Conservation (phyloP, 106 monocot genomes). For the Xerophyta viscosa region DNA sequence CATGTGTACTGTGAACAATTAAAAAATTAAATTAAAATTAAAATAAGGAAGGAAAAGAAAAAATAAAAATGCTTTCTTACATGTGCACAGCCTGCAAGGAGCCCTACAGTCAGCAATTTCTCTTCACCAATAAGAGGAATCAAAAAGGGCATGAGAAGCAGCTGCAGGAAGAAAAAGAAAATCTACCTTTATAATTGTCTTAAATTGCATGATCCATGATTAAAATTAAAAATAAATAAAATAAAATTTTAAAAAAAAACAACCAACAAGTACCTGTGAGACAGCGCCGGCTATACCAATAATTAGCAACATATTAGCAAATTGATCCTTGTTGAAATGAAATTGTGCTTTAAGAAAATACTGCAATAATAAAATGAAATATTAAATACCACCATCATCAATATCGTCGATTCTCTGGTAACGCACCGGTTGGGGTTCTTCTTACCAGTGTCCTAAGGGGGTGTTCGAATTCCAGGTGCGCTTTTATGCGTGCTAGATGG, state of each 20-base stretch:
- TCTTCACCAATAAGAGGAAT: slow-evolving; percentile 54
- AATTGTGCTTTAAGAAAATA: slow-evolving; percentile 83
- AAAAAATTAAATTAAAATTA: neutral
- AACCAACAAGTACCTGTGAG: slow-evolving; percentile 50
- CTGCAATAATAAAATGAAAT: slow-evolving; percentile 38
- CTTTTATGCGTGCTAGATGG: too few relatives aligned
- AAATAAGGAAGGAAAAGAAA: too few relatives aligned
- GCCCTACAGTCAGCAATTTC: slow-evolving; percentile 58
- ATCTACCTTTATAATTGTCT: neutral
- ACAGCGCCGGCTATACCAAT: slow-evolving; percentile 59
- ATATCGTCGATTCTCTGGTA: too few relatives aligned
- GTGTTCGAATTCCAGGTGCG: too few relatives aligned
- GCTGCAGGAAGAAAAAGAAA: slow-evolving; percentile 23
- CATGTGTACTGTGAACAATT: too few relatives aligned
- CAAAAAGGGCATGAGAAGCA: slow-evolving; percentile 64
- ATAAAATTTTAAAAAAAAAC: neutral
- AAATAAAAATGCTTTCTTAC: slow-evolving; percentile 24
- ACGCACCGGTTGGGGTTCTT: too few relatives aligned
- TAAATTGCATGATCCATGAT: too few relatives aligned
- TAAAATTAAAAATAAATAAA: too few relatives aligned
- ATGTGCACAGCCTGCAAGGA: slow-evolving; percentile 60
- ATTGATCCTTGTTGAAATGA: slow-evolving; percentile 82
- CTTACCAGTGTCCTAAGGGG: too few relatives aligned
- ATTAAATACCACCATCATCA: too few relatives aligned
- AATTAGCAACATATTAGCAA: slow-evolving; percentile 86